These are phyloP conservation scores for Prillingera fragicola DNA, from an alignment of 1,284 basidiomycete genomes.

Conservation along the genomic window DNA sequence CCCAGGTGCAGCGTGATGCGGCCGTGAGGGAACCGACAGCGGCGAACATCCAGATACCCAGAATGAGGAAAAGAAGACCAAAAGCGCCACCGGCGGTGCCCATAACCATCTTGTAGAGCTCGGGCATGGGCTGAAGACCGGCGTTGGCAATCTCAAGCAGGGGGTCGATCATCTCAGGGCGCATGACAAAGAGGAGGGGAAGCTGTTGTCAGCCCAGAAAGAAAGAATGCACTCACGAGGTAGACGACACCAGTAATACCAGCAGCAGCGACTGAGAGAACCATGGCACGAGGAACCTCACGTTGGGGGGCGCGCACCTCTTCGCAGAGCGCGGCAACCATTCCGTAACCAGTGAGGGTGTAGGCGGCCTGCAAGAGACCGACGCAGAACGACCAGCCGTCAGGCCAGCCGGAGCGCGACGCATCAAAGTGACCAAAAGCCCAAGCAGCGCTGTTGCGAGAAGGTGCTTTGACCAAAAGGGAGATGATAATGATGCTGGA, in stretches of 20 bases:
- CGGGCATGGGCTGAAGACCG: constrained; percentile 49
- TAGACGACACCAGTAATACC: constrained; percentile 50
- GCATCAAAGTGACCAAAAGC: constrained; percentile 36
- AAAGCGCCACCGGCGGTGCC: constrained; percentile 48
- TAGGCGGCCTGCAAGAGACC: constrained; percentile 39
- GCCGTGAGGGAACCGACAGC: constrained; percentile 49
- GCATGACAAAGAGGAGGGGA: constrained; percentile 50
- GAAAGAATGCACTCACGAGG: constrained; percentile 31
- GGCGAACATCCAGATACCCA: constrained; percentile 51
- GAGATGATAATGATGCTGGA: constrained; percentile 46
- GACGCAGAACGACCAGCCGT: constrained; percentile 17
- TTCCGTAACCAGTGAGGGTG: constrained; percentile 46
- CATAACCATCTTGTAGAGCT: constrained; percentile 49
- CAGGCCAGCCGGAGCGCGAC: constrained; percentile 14
- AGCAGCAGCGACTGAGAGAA: constrained; percentile 49
- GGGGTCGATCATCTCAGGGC: constrained; percentile 39
- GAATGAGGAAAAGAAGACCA: constrained; percentile 50
- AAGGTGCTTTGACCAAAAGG: constrained; percentile 47
- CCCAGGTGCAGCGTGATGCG: constrained; percentile 19
- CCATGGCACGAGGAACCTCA: constrained; percentile 48
- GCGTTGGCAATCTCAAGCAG: constrained; percentile 40
- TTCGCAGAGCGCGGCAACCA: constrained; percentile 48
- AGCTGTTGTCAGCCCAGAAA: constrained; percentile 37
- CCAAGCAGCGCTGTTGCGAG: constrained; percentile 46
- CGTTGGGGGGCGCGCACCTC: constrained; percentile 46